Conservation (phyloP, 805 yeast genomes). For the Starmerella khaoyaiensis region DNA sequence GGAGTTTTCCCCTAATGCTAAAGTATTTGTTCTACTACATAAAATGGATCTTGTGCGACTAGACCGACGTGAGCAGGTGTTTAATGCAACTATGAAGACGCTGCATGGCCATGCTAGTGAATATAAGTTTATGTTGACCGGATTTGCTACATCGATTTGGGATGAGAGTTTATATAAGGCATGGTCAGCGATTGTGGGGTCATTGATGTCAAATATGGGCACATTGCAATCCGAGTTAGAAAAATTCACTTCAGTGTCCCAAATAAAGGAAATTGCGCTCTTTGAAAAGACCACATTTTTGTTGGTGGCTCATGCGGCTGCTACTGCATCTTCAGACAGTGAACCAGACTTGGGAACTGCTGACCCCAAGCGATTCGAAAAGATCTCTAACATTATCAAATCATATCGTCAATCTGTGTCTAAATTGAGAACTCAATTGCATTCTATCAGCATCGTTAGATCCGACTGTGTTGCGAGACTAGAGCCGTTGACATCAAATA, state of each 20-base stretch:
- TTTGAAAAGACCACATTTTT: conserved; percentile 90
- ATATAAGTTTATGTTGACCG: conserved; percentile 53
- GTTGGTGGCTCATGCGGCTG: conserved; percentile 44
- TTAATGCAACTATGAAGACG: conserved; percentile 70
- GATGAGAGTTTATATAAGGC: conserved; percentile 92
- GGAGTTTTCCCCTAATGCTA: conserved; percentile 79
- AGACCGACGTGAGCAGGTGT: conserved; percentile 72
- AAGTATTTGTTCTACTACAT: conserved; percentile 80
- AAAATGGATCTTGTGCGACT: conserved; percentile 92
- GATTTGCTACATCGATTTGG: conserved; percentile 95
- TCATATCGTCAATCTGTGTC: conserved; percentile 87
- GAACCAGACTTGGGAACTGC: conserved; percentile 24
- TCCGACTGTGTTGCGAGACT: conserved; percentile 30
- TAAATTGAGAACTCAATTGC: conserved; percentile 74
- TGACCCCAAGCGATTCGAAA: conserved; percentile 89
- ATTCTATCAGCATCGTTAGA: conserved; percentile 57
- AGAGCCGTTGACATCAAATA: conserved; percentile 33
- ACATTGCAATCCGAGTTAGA: conserved; percentile 62
- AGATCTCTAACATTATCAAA: conserved; percentile 84
- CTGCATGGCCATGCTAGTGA: conserved; percentile 63
- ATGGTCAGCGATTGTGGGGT: conserved; percentile 92
- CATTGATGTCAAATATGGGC: conserved; percentile 83
- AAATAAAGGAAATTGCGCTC: conserved; percentile 79
- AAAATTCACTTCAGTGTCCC: conserved; percentile 56
- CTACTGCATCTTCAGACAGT: conserved; percentile 1